Base-by-base conservation (phyloP, 2,329 filamentous ascomycete genomes). In the Trichoderma sp. region DNA sequence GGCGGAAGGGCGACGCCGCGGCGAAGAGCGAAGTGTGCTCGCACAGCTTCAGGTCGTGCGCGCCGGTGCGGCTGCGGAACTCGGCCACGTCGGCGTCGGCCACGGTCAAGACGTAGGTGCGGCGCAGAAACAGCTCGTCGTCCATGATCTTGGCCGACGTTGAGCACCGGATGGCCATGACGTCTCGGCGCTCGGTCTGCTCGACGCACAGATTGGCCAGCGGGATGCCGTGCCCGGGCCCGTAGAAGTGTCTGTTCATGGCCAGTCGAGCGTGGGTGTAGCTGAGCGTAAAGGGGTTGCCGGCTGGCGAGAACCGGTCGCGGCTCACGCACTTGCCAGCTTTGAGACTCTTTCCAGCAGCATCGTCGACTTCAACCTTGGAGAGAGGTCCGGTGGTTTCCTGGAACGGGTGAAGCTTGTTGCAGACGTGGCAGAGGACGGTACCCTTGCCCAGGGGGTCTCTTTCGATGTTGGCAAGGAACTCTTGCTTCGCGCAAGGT, bases 11-110 rank as follows among this genome's bases (percentile, higher is more conserved):
- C 51, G 67, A 69, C 3, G 64, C 55, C 63, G 54, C 63, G 43
- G 67, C 56, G 60, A 71, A 69, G 54, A 71, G 67, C 43, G 67
- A 66, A 2, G 66, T 67, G 59, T 71, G 70, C 57, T 70, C 68
- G 69, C 70, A 71, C 15, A 71, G 61, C 60, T 69, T 67, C 26
- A 71, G 70, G 67, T 70, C 69, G 21, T 67, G 68, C 9, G 64
- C 50, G 26, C 69, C 69, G 28, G 64, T 67, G 51, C 59, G 63
- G 2, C 43, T 62, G 63, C 67, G 68, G 44, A 71, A 69, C 19
- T 63, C 59, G 39, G 30, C 26, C 44, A 65, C 60, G 14, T 61
- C 41, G 26, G 43, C 48, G 21, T 63, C 41, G 41, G 64, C 15
- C 26, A 71, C 47, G 26, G 55, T 39, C 14, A 71, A 64, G 52